Evolutionary conservation across 2,329 filamentous ascomycete species (phyloP).

Genomic region (Colletotrichum cuscutae): DNA sequence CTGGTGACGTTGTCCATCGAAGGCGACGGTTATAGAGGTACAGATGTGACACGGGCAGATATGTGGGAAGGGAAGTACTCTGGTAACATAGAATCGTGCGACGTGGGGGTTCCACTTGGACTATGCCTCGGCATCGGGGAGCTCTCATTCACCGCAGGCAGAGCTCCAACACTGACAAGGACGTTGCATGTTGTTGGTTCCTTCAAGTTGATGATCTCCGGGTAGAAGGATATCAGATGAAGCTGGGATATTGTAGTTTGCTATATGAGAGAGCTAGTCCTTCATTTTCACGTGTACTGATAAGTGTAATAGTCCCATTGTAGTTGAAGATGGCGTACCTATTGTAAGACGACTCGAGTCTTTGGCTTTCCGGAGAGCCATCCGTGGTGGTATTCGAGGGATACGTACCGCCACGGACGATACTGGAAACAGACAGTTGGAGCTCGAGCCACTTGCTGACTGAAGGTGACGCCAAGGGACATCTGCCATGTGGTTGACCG

Average conservation of each 20-base stretch:
- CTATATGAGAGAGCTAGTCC: background rate
- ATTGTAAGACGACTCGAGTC: background rate
- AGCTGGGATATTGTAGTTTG: background rate
- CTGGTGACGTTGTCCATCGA: slow-evolving; percentile 18
- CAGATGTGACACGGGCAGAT: background rate
- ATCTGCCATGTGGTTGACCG: background rate
- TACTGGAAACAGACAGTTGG: background rate
- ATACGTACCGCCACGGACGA: background rate
- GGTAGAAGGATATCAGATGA: background rate
- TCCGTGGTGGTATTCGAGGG: background rate
- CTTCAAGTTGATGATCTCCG: background rate
- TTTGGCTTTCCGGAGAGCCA: background rate
- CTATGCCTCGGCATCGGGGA: slow-evolving; percentile 25
- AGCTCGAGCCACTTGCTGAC: slow-evolving; percentile 24
- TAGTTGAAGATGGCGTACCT: background rate
- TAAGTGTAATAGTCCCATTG: background rate
- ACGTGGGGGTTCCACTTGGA: background rate
- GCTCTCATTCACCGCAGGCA: background rate
- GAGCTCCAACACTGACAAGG: background rate
- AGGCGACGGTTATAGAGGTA: slow-evolving; percentile 12
- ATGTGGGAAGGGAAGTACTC: background rate
- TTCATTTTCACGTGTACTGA: background rate
- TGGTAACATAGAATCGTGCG: background rate
- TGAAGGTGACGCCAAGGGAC: background rate
- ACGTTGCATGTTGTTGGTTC: background rate